Evolutionary conservation across 371 early-diverging fungal species (phyloP).

Genomic region (Syncephalastrum racemosum): DNA sequence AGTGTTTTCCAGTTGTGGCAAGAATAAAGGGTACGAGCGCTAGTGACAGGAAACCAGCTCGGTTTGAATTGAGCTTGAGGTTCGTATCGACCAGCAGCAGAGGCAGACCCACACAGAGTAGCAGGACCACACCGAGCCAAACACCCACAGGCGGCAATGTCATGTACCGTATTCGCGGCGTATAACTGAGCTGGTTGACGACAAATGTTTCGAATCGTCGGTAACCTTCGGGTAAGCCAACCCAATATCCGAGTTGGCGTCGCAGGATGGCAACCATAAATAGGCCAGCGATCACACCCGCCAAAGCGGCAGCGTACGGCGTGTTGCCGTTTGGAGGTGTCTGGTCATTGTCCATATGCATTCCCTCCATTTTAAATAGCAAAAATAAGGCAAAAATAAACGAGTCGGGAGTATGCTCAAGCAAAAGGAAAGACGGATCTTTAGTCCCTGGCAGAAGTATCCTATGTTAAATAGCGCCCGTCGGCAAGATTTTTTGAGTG

Average conservation of each 20-base stretch:
- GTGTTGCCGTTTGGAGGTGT: conserved; percentile 20
- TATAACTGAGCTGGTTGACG: conserved; percentile 49
- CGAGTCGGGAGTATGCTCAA: no score
- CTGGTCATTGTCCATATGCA: no score
- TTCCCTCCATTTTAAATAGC: no score
- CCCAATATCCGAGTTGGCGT: not conserved
- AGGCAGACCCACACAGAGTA: conserved; percentile 42
- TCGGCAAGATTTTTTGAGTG: no score
- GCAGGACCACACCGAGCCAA: conserved; percentile 35
- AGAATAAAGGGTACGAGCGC: conserved; percentile 57
- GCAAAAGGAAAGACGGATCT: no score
- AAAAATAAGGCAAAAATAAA: no score
- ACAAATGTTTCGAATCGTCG: conserved; percentile 31
- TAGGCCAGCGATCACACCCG: conserved; percentile 20
- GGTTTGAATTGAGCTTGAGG: conserved; percentile 53
- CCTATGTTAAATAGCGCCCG: no score
- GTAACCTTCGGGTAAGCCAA: not conserved
- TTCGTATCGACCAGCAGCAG: conserved; percentile 42
- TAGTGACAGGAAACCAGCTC: conserved; percentile 57
- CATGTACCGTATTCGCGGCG: conserved; percentile 23
- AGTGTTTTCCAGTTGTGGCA: conserved; percentile 60
- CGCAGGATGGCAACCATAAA: conserved; percentile 18
- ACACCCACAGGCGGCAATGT: conserved; percentile 48
- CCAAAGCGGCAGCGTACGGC: conserved; percentile 14
- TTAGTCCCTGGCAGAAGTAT: no score